Base-by-base conservation (phyloP, 768 basidiomycete genomes). In the Coprinellus aureogranulatus region DNA sequence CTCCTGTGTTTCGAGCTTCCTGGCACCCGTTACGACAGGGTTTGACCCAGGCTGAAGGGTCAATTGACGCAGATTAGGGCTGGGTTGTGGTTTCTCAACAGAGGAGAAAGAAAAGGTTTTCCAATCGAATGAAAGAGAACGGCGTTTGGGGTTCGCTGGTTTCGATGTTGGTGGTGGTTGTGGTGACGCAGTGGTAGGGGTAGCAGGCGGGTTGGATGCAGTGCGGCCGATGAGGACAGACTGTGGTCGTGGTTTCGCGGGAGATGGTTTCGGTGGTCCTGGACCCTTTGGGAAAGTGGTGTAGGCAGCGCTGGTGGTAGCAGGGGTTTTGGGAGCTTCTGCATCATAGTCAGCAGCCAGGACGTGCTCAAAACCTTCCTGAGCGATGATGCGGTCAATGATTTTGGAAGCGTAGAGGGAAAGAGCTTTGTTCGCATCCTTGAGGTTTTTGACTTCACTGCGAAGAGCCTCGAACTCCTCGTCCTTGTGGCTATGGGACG, bases 391-490 rank as follows among this genome's bases (percentile, higher is more conserved):
- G 45, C 95, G 86, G 76, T 98, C 96, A 66, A 98, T 91, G 63
- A 98, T 98, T 80, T 98, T 98, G 46, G 92, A 94, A 3, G 95
- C 94, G 67, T 98, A 98, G 40, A 98, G 74, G 18, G 93, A 93
- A 12, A 98, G 77, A 1, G 95, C 95, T 70, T 96, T 96, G 78
- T 97, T 98, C 44, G 93, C 93, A 68, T 97, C 95, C 69, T 89
- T 91, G 71, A 98, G 83, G 28, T 86, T 87, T 71, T 96, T 96
- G 69, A 97, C 88, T 71, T 98, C 96, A 11, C 76, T 82, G 34
- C 88, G 81, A 53, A 98, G 73, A n/a, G 86, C 81, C 42, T 90
- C 87, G 61, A 91, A 70, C 63, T 92, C 89, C 54, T 73, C 60
- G 45, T 71, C 65, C 59, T 77, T 78, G 45, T 72, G 72, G 10